Evolutionary conservation across 495 filamentous ascomycete species (phyloP).

Genomic region (Ramalina intermedia): DNA sequence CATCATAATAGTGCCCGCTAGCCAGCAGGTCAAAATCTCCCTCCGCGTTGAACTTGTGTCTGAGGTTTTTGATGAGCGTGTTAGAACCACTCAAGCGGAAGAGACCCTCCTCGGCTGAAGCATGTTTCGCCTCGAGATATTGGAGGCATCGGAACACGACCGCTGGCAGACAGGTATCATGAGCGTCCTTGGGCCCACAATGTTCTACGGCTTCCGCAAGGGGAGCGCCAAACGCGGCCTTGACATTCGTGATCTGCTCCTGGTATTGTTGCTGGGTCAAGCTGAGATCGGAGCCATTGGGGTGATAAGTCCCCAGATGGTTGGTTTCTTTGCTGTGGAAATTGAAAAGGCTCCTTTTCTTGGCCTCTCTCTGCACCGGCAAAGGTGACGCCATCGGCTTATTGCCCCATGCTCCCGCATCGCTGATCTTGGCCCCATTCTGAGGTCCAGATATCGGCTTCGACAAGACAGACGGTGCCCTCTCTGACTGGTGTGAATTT

Average conservation of each 20-base stretch:
- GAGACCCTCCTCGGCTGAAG: conserved; percentile 80
- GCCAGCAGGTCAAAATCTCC: conserved; percentile 78
- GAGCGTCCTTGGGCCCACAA: conserved; percentile 55
- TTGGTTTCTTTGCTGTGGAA: conserved; percentile 59
- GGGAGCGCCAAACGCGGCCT: conserved; percentile 75
- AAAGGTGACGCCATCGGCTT: conserved; percentile 41
- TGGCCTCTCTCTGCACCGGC: conserved; percentile 59
- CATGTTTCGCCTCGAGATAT: conserved; percentile 74
- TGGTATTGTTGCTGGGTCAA: conserved; percentile 27
- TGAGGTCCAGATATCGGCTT: conserved; percentile 76
- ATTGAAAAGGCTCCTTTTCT: conserved; percentile 90
- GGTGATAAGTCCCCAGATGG: conserved; percentile 34
- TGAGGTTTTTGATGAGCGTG: conserved; percentile 77
- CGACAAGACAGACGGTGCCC: conserved; percentile 14
- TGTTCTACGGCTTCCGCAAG: conserved; percentile 75
- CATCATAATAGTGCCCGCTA: conserved; percentile 80
- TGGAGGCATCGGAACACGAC: conserved; percentile 95
- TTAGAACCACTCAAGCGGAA: conserved; percentile 93
- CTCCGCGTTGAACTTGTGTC: conserved; percentile 85
- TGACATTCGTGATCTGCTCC: conserved; percentile 42
- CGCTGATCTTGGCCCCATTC: conserved; percentile 73
- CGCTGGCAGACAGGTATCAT: conserved; percentile 62
- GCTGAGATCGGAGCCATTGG: conserved; percentile 23
- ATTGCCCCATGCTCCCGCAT: conserved; percentile 77
- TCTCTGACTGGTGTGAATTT: conserved; percentile 13